A percentile compares a stretch with the other conserved stretches of the same genome.
These are phyloP conservation scores for Neoboletus brunneissimus DNA, from an alignment of 768 basidiomycete genomes.

Conservation along the genomic window DNA sequence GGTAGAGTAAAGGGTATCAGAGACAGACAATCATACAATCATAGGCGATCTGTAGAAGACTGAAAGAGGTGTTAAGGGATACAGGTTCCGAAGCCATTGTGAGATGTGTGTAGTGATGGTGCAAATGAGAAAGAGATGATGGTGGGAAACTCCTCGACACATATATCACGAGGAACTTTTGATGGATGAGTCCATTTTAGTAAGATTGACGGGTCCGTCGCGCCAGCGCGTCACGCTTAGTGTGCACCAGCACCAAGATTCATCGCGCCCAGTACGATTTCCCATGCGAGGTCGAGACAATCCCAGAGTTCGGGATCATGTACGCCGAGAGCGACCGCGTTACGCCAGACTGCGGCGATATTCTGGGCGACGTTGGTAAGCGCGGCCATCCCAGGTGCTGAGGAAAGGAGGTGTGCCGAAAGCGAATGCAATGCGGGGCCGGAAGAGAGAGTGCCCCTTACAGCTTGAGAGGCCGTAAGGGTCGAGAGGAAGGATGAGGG, in stretches of 20 bases:
- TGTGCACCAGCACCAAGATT: conserved; percentile 45
- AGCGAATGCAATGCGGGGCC: conserved; percentile 53
- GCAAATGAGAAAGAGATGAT: conserved; percentile 24
- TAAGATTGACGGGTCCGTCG: conserved; percentile 16
- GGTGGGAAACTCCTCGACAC: conserved; percentile 23
- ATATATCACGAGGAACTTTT: conserved; percentile 10
- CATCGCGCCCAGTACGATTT: conserved; percentile 59
- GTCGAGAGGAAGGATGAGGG: conserved; percentile 31
- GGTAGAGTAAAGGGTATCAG: conserved; percentile 32
- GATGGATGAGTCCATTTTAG: conserved; percentile 18
- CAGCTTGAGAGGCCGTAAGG: conserved; percentile 28
- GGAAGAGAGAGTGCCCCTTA: conserved; percentile 45
- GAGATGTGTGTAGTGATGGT: conserved; percentile 18
- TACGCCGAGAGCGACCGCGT: conserved; percentile 66
- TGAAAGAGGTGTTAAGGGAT: conserved; percentile 22
- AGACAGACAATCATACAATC: conserved; percentile 19
- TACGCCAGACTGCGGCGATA: conserved; percentile 70
- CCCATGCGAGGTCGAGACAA: conserved; percentile 65
- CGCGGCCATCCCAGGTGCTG: conserved; percentile 41
- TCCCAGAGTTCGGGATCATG: conserved; percentile 66
- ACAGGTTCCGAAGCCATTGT: conserved; percentile 25
- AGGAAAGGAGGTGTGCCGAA: conserved; percentile 49
- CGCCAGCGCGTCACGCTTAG: conserved; percentile 24
- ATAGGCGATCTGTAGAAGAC: conserved; percentile 16
- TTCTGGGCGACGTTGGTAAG: conserved; percentile 47